Base-by-base conservation (phyloP, 2,329 filamentous ascomycete genomes). In the Colletotrichum lini region DNA sequence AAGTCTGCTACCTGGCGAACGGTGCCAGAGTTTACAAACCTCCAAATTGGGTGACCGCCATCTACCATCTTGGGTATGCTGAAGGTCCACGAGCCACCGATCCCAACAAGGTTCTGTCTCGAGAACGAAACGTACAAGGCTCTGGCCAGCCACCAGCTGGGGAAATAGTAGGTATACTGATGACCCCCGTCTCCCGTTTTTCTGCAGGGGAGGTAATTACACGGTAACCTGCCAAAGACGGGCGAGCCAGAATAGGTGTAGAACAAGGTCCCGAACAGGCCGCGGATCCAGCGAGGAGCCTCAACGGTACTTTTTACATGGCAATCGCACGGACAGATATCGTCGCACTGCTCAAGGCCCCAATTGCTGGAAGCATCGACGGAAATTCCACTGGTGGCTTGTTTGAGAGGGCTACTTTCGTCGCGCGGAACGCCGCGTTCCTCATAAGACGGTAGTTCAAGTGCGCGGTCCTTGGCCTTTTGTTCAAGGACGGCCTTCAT, bases 171-270 rank as follows among this genome's bases (percentile, higher is more conserved):
- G 16, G 58, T 61, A 23, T 61, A 52, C 18, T 26, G 23, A 23
- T 26, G 26, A 12, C 58, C 58, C 5, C 26, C 44, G 2, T 12
- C 26, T 10, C 35, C 21, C 13, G 23, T 50, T 3, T 38, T 26
- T 38, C 21, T 35, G 30, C 58, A 61, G 4, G 58, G 58, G 9
- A 61, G 16, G 58, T 52, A 61, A 10, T 61, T 61, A n/a, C 58
- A 61, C 4, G 26, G 10, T 3, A 21, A 21, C 9, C 58, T 38
- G n/a, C 44, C 58, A 5, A 38, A 40, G 3, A 50, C 4, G 10
- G 58, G 30, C 2, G 58, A 61, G 9, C 58, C 58, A 26, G 45
- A 26, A 23, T 61, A 61, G 26, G 23, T 61, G 16, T 35, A 38
- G 58, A 61, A 61, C 0, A 61, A 38, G 21, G 58, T n/a, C 5